phyloP scores from a whole-genome alignment of 306 rosid species.

The Myrica gale region DNA sequence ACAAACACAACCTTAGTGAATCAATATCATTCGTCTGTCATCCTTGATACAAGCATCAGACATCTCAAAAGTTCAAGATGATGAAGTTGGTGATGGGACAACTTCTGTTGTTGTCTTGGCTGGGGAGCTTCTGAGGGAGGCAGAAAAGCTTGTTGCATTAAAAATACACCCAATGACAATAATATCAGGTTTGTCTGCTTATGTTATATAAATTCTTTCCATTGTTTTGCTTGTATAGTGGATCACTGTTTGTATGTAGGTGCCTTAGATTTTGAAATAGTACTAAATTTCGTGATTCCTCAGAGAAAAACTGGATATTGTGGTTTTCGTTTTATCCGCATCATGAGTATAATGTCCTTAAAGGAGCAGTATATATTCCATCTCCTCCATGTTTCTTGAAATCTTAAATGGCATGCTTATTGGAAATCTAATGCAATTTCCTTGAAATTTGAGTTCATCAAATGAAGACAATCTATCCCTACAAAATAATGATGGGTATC shows the following conservation, averaged over 20 bases:
- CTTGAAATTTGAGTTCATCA: background rate
- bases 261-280: too few relatives aligned
- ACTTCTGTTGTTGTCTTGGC: conserved; percentile 99
- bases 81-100: conserved; percentile 99
- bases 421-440: background rate
- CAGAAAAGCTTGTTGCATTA: conserved; percentile 85
- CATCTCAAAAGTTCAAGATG: conserved; percentile 98
- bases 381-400: background rate
- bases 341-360: background rate
- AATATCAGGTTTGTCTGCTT: conserved; percentile 66
- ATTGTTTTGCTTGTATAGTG: background rate
- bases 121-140: conserved; percentile 92
- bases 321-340: background rate
- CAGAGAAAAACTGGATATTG: background rate
- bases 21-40: background rate
- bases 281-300: too few relatives aligned
- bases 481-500: background rate
- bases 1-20: too few relatives aligned
- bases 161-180: conserved; percentile 99
- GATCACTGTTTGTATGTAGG: background rate
- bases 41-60: conserved; percentile 65
- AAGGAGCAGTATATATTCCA: background rate
- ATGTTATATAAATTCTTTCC: background rate
- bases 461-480: background rate
- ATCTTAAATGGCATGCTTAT: background rate